These are phyloP conservation scores for Purpureocillium takamizusanense DNA, from an alignment of 2,329 filamentous ascomycete genomes.

Conservation along the genomic window DNA sequence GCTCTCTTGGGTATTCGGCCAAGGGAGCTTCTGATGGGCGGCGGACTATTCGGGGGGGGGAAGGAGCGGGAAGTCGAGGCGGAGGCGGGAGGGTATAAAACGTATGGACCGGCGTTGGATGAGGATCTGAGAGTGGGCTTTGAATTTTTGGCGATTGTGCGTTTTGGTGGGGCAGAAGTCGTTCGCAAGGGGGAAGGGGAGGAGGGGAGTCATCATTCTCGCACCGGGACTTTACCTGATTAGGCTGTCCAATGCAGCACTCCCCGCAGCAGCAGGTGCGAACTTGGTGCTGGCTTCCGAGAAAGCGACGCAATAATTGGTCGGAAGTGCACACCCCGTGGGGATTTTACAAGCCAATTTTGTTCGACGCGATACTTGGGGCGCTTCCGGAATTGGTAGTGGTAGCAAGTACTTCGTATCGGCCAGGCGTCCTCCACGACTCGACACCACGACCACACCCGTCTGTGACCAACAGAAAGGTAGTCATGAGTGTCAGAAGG, in stretches of 20 bases:
- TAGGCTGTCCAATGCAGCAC: not conserved
- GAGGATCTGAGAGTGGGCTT: conserved; percentile 19
- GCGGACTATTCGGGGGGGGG: conserved; percentile 1
- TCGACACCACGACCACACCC: too few relatives aligned
- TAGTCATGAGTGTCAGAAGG: not conserved
- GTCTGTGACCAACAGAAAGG: not conserved
- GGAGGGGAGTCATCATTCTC: conserved; percentile 1
- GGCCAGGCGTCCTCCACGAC: too few relatives aligned
- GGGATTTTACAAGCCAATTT: too few relatives aligned
- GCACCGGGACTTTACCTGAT: not conserved
- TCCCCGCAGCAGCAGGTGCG: not conserved
- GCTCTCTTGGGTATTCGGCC: conserved; percentile 5
- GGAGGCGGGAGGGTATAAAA: conserved; percentile 10
- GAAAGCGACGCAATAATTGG: too few relatives aligned
- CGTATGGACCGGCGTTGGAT: conserved; percentile 13
- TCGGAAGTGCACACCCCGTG: too few relatives aligned
- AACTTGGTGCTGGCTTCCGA: too few relatives aligned
- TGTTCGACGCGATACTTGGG: too few relatives aligned
- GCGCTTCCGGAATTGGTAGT: too few relatives aligned
- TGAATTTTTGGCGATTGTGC: conserved; percentile 37
- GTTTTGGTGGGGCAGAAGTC: conserved; percentile 32
- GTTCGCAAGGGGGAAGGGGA: conserved; percentile 7
- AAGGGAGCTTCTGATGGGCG: not conserved
- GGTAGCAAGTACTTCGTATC: too few relatives aligned
- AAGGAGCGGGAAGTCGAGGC: conserved; percentile 13